Conservation (phyloP, 192 early-diverging fungal species). For the Dimargaris xerosporica region DNA sequence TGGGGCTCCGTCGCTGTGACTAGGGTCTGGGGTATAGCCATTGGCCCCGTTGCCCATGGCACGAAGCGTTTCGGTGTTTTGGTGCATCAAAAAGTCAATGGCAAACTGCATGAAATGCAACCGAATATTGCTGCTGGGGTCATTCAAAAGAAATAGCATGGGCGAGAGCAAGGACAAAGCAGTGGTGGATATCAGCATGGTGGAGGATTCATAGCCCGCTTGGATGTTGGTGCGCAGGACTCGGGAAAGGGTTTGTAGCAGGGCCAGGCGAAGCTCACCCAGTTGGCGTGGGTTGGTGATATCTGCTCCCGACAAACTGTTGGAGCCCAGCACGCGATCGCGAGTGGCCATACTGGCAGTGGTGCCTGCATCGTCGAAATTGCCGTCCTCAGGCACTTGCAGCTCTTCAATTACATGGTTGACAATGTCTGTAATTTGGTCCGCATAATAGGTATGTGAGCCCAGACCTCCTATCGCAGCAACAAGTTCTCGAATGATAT, state of each 20-base stretch:
- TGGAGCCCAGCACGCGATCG: not conserved
- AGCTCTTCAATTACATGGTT: constrained; percentile 3
- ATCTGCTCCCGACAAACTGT: not conserved
- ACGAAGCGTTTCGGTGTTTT: not conserved
- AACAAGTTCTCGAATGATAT: not conserved
- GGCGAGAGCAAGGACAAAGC: not conserved
- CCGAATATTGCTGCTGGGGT: not conserved
- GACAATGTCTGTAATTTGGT: constrained; percentile 4
- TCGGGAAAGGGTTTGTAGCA: not conserved
- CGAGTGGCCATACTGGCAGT: not conserved
- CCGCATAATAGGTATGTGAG: constrained; percentile 8
- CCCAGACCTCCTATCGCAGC: constrained; percentile 6
- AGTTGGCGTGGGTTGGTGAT: not conserved
- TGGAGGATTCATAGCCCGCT: not conserved
- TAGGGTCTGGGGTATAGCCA: no score
- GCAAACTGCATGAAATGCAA: constrained; percentile 7
- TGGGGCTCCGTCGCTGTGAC: no score
- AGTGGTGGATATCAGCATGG: not conserved
- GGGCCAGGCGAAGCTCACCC: constrained; percentile 2
- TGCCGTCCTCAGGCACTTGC: constrained; percentile 2
- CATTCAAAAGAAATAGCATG: not conserved
- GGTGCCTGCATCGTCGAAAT: not conserved
- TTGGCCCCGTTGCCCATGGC: not conserved
- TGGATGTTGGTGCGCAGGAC: constrained; percentile 1
- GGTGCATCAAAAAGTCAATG: constrained; percentile 7